Conservation (phyloP, 768 basidiomycete species). For the Psilocybe sp. region DNA sequence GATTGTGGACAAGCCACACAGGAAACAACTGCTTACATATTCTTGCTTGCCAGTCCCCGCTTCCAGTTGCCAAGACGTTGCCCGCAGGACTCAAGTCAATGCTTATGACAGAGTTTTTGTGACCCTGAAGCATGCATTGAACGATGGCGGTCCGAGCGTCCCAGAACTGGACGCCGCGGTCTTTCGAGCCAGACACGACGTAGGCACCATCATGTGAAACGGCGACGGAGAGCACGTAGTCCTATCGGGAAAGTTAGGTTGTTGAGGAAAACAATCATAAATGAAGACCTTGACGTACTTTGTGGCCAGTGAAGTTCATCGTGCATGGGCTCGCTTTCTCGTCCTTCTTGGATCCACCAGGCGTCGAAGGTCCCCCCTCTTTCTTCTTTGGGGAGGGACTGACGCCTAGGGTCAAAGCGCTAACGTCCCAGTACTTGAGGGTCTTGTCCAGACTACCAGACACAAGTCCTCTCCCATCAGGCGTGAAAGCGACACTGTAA, state of each 20-base stretch:
- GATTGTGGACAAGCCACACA: background rate
- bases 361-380: conserved; percentile 31
- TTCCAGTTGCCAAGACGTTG: conserved; percentile 48
- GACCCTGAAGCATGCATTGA: conserved; percentile 89
- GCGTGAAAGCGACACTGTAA: conserved; percentile 89
- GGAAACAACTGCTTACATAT: conserved; percentile 34
- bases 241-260: conserved; percentile 27
- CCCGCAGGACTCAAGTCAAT: conserved; percentile 47
- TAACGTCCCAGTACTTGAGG: conserved; percentile 85
- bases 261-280: background rate
- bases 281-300: conserved; percentile 48
- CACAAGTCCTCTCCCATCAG: conserved; percentile 87
- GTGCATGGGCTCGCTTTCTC: conserved; percentile 53
- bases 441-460: conserved; percentile 91
- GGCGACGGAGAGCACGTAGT: conserved; percentile 54
- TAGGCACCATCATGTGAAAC: conserved; percentile 90
- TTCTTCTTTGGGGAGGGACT: conserved; percentile 39
- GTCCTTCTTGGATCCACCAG: conserved; percentile 44
- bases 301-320: conserved; percentile 89
- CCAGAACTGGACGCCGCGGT: conserved; percentile 95
- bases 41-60: conserved; percentile 52
- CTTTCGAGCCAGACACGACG: conserved; percentile 94
- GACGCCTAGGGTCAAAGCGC: conserved; percentile 42
- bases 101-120: conserved; percentile 56
- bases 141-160: conserved; percentile 73